Evolutionary conservation across 78 protist genomes (phyloP), one percentile per base, ranked within the genome.

Genomic region (Isochrysis galbana): DNA sequence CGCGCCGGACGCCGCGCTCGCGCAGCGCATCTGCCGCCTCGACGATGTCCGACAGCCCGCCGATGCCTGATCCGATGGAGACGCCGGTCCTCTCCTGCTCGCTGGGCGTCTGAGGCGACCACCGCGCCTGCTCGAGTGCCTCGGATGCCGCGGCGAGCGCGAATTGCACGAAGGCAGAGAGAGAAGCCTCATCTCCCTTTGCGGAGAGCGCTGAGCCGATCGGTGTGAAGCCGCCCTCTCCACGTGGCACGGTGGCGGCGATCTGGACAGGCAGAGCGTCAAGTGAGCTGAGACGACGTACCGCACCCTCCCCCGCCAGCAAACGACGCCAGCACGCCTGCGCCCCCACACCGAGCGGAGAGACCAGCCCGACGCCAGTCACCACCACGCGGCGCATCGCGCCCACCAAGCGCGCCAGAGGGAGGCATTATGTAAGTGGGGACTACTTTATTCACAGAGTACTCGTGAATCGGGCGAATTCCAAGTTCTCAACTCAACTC

Each of bases 341-440:
- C 0, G 95, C 95, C 17, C 97, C 98, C 5, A 95, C 93, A 32
- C 98, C 98, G 11, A 98, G 83, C 7, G 99, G 99, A 17, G 97
- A 94, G 39, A 98, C 97, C 26, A 94, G 19, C 7, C 99, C 99
- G 78, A 98, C 41, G 7, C 99, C 99, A 0, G 98, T 97, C 21
- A 98, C 96, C 4, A 97, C 98, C 21, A 98, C 98, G 36, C 99
- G 94, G 29, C 95, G 91, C n/a, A n/a, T n/a, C n/a, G n/a, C n/a
- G n/a, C n/a, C n/a, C n/a, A n/a, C n/a, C n/a, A n/a, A n/a, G n/a
- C n/a, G n/a, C n/a, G n/a, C n/a, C n/a, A n/a, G n/a, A n/a, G n/a
- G n/a, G n/a, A n/a, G n/a, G n/a, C n/a, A n/a, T n/a, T n/a, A n/a
- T n/a, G n/a, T n/a, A n/a, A n/a, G n/a, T n/a, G n/a, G n/a, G n/a